Conservation (phyloP, 2,329 filamentous ascomycete genomes). For the Chrysoporthe puriensis region DNA sequence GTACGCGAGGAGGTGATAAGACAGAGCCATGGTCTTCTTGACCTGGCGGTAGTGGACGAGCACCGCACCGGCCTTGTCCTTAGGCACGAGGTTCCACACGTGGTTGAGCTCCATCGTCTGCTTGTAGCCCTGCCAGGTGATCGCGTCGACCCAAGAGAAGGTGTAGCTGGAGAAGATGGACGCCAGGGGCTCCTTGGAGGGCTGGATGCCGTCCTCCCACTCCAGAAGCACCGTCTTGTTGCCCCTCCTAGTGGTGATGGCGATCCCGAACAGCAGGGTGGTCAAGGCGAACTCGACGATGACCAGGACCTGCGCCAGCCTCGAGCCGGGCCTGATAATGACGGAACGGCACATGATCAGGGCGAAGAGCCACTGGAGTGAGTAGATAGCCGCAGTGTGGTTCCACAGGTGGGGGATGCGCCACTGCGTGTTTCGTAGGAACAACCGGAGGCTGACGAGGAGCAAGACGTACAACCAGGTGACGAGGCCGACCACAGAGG, state of each 20-base stretch:
- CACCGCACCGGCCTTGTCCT: conserved; percentile 83
- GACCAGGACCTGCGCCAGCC: conserved; percentile 63
- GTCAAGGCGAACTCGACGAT: conserved; percentile 76
- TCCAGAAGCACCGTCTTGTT: conserved; percentile 88
- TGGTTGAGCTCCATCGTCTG: conserved; percentile 80
- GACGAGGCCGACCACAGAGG: conserved; percentile 68
- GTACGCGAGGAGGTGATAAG: conserved; percentile 80
- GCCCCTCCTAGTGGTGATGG: conserved; percentile 83
- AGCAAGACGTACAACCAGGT: conserved; percentile 82
- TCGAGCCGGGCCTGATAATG: conserved; percentile 74
- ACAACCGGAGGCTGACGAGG: conserved; percentile 74
- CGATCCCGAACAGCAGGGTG: conserved; percentile 74
- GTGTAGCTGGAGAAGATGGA: conserved; percentile 87
- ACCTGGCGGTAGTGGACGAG: conserved; percentile 82
- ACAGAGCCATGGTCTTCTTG: conserved; percentile 78
- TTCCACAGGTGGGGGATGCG: conserved; percentile 81
- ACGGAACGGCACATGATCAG: conserved; percentile 82
- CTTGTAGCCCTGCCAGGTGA: conserved; percentile 88
- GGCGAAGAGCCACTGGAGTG: conserved; percentile 77
- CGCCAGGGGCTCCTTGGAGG: conserved; percentile 83
- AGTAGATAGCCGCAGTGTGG: conserved; percentile 86
- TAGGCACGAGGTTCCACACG: conserved; percentile 89
- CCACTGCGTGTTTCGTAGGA: conserved; percentile 66
- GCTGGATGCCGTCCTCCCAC: conserved; percentile 86
- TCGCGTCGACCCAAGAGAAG: conserved; percentile 87